A percentile compares a stretch with the other conserved stretches of the same genome.
These are phyloP conservation scores for Protostelium mycophagum DNA, from an alignment of 78 protist genomes.

Conservation along the genomic window DNA sequence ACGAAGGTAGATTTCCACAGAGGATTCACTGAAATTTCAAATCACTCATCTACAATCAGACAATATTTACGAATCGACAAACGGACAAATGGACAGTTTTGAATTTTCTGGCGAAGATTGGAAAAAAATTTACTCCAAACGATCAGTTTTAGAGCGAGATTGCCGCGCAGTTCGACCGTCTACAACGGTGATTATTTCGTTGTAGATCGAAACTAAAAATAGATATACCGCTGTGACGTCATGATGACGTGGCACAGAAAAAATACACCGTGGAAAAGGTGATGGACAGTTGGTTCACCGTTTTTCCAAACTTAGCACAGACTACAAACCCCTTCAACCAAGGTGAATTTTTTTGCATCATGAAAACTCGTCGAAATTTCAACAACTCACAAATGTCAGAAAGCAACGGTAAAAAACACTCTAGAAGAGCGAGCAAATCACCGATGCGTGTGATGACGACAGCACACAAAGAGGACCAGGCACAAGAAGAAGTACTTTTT, in stretches of 20 bases:
- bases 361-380: not conserved
- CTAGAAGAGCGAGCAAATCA: not conserved
- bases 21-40: too few species aligned
- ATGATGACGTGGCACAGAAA: not conserved
- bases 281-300: not conserved
- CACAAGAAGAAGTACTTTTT: too few species aligned
- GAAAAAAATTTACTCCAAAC: not conserved
- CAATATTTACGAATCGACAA: too few species aligned
- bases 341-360: not conserved
- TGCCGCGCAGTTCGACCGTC: not conserved
- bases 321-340: not conserved
- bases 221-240: too few species aligned
- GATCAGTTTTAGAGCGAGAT: not conserved
- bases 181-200: too few species aligned
- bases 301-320: not conserved
- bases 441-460: not conserved
- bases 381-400: not conserved
- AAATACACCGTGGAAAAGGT: not conserved
- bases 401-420: not conserved
- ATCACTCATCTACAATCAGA: too few species aligned
- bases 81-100: not conserved
- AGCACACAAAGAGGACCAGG: not conserved
- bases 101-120: not conserved
- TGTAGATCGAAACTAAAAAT: too few species aligned
- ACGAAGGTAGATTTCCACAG: too few species aligned